phyloP scores from a whole-genome alignment of 768 basidiomycete species.

The Peribolospora baueri region DNA sequence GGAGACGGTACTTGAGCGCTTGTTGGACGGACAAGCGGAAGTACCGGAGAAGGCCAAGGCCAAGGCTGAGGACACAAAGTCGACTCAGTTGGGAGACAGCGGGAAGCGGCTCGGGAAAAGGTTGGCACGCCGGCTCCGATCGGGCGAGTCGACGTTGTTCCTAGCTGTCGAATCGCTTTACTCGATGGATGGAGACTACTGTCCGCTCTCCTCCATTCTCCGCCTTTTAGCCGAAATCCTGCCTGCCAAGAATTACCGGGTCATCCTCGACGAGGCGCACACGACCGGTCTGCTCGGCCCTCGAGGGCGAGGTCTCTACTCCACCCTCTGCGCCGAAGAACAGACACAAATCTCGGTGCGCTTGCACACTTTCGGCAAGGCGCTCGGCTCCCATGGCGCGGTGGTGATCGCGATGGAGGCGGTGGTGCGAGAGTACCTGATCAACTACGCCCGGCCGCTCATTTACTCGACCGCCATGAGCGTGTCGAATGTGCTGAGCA shows the following conservation, averaged over 20 bases:
- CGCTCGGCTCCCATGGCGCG: slow-evolving; percentile 12
- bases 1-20: slow-evolving; percentile 21
- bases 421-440: slow-evolving; percentile 38
- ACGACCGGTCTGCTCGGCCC: slow-evolving; percentile 72
- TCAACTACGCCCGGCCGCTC: slow-evolving; percentile 76
- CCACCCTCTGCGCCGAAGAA: slow-evolving; percentile 40
- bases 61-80: neutral
- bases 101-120: slow-evolving; percentile 22
- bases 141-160: slow-evolving; percentile 25
- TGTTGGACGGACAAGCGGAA: neutral
- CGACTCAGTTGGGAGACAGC: neutral
- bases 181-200: slow-evolving; percentile 86
- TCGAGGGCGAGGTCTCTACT: slow-evolving; percentile 48
- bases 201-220: slow-evolving; percentile 45
- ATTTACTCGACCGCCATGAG: slow-evolving; percentile 78
- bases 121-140: neutral
- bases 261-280: slow-evolving; percentile 76
- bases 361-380: slow-evolving; percentile 83
- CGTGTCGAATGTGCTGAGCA: slow-evolving; percentile 47
- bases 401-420: too few species aligned
- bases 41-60: too few species aligned
- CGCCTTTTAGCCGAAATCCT: slow-evolving; percentile 33
- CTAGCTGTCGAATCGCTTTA: slow-evolving; percentile 73
- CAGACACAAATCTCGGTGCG: slow-evolving; percentile 38
- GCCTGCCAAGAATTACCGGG: slow-evolving; percentile 37